A percentile compares a stretch with the other conserved stretches of the same genome.
Evolutionary conservation across 2,329 filamentous ascomycete genomes (phyloP).

Genomic region (Elsinoe batatas): DNA sequence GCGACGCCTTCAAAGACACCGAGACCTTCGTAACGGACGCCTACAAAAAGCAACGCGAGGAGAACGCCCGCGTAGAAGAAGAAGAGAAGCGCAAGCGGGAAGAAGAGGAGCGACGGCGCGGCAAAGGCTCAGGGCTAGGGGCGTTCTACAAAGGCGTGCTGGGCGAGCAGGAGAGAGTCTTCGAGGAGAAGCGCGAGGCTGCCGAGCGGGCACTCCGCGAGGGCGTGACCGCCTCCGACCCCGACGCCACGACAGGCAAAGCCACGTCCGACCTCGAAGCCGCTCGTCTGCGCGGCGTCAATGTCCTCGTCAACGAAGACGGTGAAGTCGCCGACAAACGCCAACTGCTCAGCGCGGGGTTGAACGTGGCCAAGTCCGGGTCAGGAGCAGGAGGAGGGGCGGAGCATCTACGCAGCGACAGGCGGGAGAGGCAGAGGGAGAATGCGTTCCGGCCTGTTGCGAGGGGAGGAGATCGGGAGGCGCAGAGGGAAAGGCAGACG

Average conservation of each 20-base stretch:
- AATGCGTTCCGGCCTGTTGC: constrained; percentile 22
- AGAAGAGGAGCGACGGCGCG: constrained; percentile 54
- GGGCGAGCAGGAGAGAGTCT: constrained; percentile 58
- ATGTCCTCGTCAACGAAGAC: constrained; percentile 69
- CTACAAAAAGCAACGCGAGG: constrained; percentile 72
- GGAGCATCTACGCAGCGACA: constrained; percentile 22
- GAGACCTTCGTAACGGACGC: constrained; percentile 79
- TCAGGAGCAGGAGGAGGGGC: constrained; percentile 27
- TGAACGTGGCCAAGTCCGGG: constrained; percentile 49
- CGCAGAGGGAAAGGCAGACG: constrained; percentile 64
- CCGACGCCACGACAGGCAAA: too few species aligned
- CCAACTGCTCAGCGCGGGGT: constrained; percentile 63
- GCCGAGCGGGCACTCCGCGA: constrained; percentile 38
- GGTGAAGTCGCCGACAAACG: constrained; percentile 76
- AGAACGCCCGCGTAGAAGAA: constrained; percentile 58
- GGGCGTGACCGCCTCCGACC: constrained; percentile 24
- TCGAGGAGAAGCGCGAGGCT: constrained; percentile 60
- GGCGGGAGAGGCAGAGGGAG: constrained; percentile 11
- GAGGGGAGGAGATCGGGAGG: constrained; percentile 38
- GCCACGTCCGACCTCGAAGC: constrained; percentile 51
- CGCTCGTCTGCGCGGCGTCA: constrained; percentile 51
- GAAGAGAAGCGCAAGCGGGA: constrained; percentile 60
- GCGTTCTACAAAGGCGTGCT: constrained; percentile 69
- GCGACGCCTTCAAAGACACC: constrained; percentile 71
- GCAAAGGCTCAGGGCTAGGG: constrained; percentile 51